Conservation (phyloP, 768 basidiomycete genomes). For the Amanita rimosa region DNA sequence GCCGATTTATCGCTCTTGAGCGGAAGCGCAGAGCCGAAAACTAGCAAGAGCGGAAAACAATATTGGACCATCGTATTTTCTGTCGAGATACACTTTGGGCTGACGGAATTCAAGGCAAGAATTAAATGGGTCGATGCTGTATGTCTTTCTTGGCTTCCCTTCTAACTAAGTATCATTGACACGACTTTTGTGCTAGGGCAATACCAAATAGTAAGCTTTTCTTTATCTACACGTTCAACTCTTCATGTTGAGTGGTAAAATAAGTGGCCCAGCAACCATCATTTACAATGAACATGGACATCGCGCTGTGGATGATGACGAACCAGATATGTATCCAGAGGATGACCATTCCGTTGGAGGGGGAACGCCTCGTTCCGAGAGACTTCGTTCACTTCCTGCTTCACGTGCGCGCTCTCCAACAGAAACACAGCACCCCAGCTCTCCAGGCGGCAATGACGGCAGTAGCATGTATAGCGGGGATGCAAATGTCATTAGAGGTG, state of each 20-base stretch:
- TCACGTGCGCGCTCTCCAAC: slow-evolving; percentile 45
- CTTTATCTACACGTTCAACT: neutral
- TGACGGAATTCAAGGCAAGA: slow-evolving; percentile 73
- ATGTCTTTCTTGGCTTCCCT: slow-evolving; percentile 17
- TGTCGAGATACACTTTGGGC: slow-evolving; percentile 73
- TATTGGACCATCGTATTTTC: slow-evolving; percentile 83
- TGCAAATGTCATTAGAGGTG: neutral
- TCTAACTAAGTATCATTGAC: slow-evolving; percentile 1
- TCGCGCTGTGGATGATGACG: slow-evolving; percentile 57
- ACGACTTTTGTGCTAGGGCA: slow-evolving; percentile 31
- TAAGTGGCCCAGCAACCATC: slow-evolving; percentile 68
- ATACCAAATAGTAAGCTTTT: slow-evolving; percentile 54
- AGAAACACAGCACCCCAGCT: slow-evolving; percentile 21
- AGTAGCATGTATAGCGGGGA: neutral
- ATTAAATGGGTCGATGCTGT: slow-evolving; percentile 80
- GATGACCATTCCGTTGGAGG: slow-evolving; percentile 35
- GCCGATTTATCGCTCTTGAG: slow-evolving; percentile 67
- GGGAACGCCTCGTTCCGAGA: slow-evolving; percentile 28
- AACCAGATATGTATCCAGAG: slow-evolving; percentile 52
- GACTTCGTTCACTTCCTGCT: slow-evolving; percentile 29
- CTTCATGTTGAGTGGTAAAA: neutral
- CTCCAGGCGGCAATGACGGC: slow-evolving; percentile 16
- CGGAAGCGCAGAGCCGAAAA: slow-evolving; percentile 59
- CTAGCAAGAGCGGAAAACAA: slow-evolving; percentile 50
- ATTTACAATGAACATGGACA: slow-evolving; percentile 75